Conservation (phyloP, 257 asterid species). For the Ligustrum vulgare region DNA sequence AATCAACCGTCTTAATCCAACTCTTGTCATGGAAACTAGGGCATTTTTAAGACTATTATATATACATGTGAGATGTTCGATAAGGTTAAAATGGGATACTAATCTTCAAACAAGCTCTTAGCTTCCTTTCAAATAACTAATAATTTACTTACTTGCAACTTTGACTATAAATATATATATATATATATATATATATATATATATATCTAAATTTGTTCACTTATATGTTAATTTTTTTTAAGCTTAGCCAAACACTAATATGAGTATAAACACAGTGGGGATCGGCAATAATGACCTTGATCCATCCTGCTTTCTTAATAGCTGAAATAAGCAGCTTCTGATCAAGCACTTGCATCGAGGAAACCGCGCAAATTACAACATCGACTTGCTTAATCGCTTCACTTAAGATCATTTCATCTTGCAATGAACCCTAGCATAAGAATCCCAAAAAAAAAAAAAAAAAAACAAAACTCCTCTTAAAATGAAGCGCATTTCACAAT, state of each 20-base stretch:
- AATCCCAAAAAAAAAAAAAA: background rate
- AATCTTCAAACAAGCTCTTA: background rate
- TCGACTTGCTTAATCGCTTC: conserved; percentile 72
- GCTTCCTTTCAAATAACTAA: background rate
- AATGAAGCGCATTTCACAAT: background rate
- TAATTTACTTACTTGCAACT: background rate
- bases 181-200: too few species aligned
- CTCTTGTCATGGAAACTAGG: background rate
- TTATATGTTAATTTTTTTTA: background rate
- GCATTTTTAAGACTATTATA: background rate
- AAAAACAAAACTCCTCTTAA: background rate
- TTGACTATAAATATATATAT: background rate
- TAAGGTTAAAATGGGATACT: too few species aligned
- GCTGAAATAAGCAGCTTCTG: conserved; percentile 78
- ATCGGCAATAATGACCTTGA: conserved; percentile 50
- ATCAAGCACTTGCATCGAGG: conserved; percentile 61
- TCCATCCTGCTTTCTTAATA: conserved; percentile 69
- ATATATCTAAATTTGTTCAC: background rate
- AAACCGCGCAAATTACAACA: conserved; percentile 77
- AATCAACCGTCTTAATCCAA: background rate
- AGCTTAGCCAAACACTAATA: background rate
- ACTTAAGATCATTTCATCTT: conserved; percentile 57
- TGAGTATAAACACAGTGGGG: background rate
- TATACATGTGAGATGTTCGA: background rate
- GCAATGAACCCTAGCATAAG: conserved; percentile 68